phyloP scores from a whole-genome alignment of 169 alveolate genomes.

The Theileria orientalis region DNA sequence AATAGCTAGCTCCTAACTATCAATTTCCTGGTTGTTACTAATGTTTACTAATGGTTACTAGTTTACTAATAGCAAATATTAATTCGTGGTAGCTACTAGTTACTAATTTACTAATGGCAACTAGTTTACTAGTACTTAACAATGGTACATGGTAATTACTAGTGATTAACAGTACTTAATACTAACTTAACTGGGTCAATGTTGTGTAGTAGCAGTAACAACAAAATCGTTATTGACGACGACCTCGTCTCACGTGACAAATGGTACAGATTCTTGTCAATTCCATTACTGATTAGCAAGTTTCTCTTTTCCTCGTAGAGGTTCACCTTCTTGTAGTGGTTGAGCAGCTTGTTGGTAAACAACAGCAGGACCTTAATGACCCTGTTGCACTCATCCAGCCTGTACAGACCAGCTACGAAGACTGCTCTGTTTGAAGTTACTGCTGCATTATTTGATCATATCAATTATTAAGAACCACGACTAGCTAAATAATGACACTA shows the following conservation, averaged over 20 bases:
- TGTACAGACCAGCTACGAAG: background rate
- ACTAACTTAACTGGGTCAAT: no score
- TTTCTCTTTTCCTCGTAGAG: background rate
- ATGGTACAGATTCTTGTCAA: background rate
- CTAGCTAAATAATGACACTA: no score
- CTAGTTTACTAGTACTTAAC: no score
- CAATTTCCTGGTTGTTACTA: no score
- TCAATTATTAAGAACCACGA: no score
- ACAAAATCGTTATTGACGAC: background rate
- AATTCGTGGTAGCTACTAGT: no score
- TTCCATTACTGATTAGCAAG: background rate
- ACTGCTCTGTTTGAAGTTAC: background rate
- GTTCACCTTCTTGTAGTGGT: background rate
- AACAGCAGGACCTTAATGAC: background rate
- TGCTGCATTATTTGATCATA: no score
- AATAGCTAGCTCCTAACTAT: no score
- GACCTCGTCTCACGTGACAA: background rate
- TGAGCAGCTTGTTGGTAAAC: background rate
- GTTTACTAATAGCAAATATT: no score
- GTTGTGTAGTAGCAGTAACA: background rate
- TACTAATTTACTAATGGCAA: no score
- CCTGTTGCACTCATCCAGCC: background rate
- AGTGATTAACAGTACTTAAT: constrained; percentile 13
- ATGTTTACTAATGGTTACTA: no score
- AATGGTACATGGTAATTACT: no score